phyloP scores from a whole-genome alignment of 768 basidiomycete genomes.

The Filobasidium floriforme region DNA sequence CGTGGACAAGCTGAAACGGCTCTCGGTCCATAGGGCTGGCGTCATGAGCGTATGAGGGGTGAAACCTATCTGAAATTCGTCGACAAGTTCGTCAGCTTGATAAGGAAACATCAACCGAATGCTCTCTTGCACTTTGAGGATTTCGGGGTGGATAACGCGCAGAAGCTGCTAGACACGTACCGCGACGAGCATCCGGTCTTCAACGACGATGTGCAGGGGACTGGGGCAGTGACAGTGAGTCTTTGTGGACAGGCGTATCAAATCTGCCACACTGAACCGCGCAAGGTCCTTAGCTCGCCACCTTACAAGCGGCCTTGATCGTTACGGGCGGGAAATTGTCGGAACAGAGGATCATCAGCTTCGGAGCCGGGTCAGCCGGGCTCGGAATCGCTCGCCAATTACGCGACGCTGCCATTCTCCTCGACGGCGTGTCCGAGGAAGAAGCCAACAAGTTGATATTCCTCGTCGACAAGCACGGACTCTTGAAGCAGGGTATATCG shows the following conservation, averaged over 20 bases:
- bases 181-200: constrained; percentile 41
- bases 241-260: neutral
- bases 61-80: constrained; percentile 68
- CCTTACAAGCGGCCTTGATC: constrained; percentile 39
- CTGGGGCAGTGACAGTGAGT: constrained; percentile 44
- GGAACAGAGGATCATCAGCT: constrained; percentile 69
- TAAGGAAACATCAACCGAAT: constrained; percentile 62
- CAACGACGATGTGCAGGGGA: constrained; percentile 68
- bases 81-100: constrained; percentile 71
- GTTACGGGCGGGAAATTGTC: constrained; percentile 60
- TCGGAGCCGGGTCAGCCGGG: constrained; percentile 68
- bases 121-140: constrained; percentile 73
- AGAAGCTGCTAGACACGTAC: constrained; percentile 54
- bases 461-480: constrained; percentile 62
- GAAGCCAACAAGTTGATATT: constrained; percentile 64
- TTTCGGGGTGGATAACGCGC: constrained; percentile 68
- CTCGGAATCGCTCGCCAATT: constrained; percentile 66
- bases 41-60: constrained; percentile 61
- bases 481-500: constrained; percentile 53
- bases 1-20: neutral
- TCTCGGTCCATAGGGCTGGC: constrained; percentile 60
- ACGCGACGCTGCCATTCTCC: constrained; percentile 62
- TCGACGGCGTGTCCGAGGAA: constrained; percentile 48
- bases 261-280: neutral
- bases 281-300: constrained; percentile 31